phyloP scores from a whole-genome alignment of 768 basidiomycete species.

The Pleurotus citrinopileatus region DNA sequence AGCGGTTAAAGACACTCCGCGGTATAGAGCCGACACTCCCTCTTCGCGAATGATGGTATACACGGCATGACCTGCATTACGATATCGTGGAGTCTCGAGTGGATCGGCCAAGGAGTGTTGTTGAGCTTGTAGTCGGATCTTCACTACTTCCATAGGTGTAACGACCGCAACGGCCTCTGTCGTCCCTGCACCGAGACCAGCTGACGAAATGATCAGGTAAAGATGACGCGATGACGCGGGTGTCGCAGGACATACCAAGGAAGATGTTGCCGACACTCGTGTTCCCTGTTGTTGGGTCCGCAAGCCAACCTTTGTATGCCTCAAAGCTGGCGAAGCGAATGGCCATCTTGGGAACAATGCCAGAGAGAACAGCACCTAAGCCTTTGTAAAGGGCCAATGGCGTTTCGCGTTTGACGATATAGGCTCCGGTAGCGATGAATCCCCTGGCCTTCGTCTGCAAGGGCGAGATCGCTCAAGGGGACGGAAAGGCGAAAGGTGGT shows the following conservation, averaged over 20 bases:
- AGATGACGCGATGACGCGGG: background rate
- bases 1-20: conserved; percentile 92
- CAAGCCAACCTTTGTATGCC: conserved; percentile 83
- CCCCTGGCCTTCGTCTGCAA: conserved; percentile 86
- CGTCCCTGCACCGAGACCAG: conserved; percentile 93
- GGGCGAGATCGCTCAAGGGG: background rate
- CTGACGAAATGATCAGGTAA: conserved; percentile 33
- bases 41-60: conserved; percentile 95
- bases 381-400: conserved; percentile 97
- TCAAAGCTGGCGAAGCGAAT: conserved; percentile 99
- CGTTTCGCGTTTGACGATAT: conserved; percentile 89
- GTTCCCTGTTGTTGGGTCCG: conserved; percentile 74
- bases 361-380: conserved; percentile 91
- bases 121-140: conserved; percentile 97
- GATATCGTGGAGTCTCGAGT: conserved; percentile 87
- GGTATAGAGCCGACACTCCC: conserved; percentile 79
- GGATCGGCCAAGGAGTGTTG: conserved; percentile 97
- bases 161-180: conserved; percentile 94
- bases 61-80: conserved; percentile 95
- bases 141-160: conserved; percentile 99
- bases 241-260: conserved; percentile 55
- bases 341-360: conserved; percentile 99
- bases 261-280: conserved; percentile 82
- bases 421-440: conserved; percentile 85
- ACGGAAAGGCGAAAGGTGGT: background rate